Evolutionary conservation across 176 grass and related monocot species (phyloP), one percentile per base, ranked within the genome.

Genomic region (Oryza nivara): DNA sequence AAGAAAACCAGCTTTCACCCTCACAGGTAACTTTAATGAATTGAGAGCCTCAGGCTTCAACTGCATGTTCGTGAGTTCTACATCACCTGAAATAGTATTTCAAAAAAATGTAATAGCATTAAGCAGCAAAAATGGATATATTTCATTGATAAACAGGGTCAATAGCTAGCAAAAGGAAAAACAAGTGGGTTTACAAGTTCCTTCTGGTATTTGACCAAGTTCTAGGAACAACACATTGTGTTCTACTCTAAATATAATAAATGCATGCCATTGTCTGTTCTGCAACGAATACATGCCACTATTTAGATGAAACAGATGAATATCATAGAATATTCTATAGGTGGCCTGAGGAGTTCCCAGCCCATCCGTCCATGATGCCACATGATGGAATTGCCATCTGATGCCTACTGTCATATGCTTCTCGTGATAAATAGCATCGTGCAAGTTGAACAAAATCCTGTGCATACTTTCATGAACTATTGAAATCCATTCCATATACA

Each of bases 1-100:
- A 74, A 98, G 93, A 75, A 98, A 98, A 88, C 96, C 96, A 44
- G 96, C 93, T 80, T 98, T 95, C 67, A 98, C 96, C 90, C 83
- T 95, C 56, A 98, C 89, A 71, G 96, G 96, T 74, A 98, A 90
- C 72, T 95, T 95, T 78, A 98, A 85, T 70, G 92, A 92, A 95
- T 98, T 98, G 73, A 98, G 96, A 10, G 96, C 96, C 70, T 98
- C 96, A 49, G 92, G 96, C 85, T 82, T 95, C 80, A 98, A 80
- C 84, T 95, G 93, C 96, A 98, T 98, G 87, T 95, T 95, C 28
- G 89, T 90, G 76, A 98, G 73, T 87, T 95, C 93, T 54, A 98
- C 96, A 89, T 95, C 91, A n/a, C 92, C 91, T 98, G 82, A 60
- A 87, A 75, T 65, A 69, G 58, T 74, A 60, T 85, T 85, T 11